Evolutionary conservation across 345 rosid species (phyloP).

Genomic region (Psidium guajava): DNA sequence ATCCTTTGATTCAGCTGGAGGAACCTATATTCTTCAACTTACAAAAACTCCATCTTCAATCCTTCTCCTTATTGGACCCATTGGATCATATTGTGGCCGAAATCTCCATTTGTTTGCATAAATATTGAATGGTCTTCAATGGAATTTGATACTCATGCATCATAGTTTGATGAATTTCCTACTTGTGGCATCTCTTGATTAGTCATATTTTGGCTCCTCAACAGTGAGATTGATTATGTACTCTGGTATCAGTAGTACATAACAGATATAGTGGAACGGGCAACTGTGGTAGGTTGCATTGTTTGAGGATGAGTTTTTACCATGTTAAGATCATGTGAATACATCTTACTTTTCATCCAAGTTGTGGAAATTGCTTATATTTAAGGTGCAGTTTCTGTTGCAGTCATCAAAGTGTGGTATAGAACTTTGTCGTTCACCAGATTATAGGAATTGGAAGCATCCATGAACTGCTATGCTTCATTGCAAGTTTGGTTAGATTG

Average conservation of each 20-base stretch:
- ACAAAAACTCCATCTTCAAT: not conserved
- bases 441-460: not conserved
- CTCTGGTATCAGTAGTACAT: not conserved
- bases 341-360: not conserved
- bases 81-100: not conserved
- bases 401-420: not conserved
- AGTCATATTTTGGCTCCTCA: not conserved
- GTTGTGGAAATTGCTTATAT: not conserved
- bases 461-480: not conserved
- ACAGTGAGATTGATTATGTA: not conserved
- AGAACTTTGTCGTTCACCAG: not conserved
- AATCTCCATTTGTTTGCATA: not conserved
- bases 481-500: not conserved
- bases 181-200: not conserved
- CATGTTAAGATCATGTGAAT: not conserved
- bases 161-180: not conserved
- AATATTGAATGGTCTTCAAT: not conserved
- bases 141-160: not conserved
- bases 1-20: not conserved
- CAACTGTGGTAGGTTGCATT: not conserved
- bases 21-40: not conserved
- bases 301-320: not conserved
- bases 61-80: not conserved
- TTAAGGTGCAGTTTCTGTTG: not conserved
- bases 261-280: not conserved